These are phyloP conservation scores for Apodospora peruviana DNA, from an alignment of 495 filamentous ascomycete genomes.

Conservation along the genomic window DNA sequence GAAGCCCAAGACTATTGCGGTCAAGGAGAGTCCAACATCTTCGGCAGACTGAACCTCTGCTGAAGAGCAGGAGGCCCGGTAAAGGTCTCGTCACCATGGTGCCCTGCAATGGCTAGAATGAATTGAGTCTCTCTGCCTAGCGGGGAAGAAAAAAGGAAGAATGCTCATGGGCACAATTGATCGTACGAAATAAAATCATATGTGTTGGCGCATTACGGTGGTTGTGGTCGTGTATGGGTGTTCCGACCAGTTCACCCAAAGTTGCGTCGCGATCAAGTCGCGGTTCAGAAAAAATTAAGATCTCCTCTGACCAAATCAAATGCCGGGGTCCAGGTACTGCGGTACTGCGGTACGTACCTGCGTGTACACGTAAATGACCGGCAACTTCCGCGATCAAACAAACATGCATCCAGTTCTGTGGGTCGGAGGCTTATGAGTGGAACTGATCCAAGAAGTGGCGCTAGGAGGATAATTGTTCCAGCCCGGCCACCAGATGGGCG, in stretches of 20 bases:
- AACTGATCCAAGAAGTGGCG: not conserved
- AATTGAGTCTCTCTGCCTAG: not conserved
- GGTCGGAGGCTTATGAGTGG: no score
- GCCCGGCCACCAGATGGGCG: not conserved
- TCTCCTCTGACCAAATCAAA: no score
- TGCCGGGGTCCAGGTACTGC: no score
- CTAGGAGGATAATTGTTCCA: not conserved
- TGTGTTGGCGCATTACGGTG: slow-evolving; percentile 1
- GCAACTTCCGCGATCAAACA: no score
- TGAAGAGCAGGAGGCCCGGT: slow-evolving; percentile 8
- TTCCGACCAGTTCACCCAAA: not conserved
- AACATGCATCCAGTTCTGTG: no score
- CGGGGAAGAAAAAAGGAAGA: no score
- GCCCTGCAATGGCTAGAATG: no score
- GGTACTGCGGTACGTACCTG: no score
- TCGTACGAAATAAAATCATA: not conserved
- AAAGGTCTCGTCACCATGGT: slow-evolving; percentile 11
- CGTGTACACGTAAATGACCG: no score
- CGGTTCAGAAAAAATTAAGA: no score
- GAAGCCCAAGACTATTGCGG: not conserved
- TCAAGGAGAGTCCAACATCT: slow-evolving; percentile 4
- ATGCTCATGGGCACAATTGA: no score
- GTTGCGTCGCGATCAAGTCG: not conserved
- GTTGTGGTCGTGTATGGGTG: not conserved
- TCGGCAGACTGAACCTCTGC: slow-evolving; percentile 12